Conservation (phyloP, 192 early-diverging fungal species). For the Linnemannia zychae region DNA sequence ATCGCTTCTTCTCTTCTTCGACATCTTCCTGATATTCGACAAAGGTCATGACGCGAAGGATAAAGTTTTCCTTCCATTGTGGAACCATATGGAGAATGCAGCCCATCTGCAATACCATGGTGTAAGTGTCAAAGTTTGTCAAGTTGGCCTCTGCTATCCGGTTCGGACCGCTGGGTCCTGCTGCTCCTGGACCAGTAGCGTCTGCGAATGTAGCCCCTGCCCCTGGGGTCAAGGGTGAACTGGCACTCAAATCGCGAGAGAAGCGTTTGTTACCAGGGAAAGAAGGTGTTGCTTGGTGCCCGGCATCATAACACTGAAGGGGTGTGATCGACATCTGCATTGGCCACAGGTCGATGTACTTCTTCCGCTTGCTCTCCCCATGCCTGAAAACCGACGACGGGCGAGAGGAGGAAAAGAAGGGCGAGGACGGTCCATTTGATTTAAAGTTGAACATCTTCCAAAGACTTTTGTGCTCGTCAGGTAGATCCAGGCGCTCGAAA, state of each 20-base stretch:
- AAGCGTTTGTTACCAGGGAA: conserved; percentile 14
- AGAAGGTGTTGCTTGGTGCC: not conserved
- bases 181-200: not conserved
- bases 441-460: conserved; percentile 22
- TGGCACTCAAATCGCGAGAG: conserved; percentile 21
- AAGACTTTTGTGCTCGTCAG: conserved; percentile 39
- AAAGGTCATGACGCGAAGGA: conserved; percentile 76
- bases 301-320: conserved; percentile 16
- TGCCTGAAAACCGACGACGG: conserved; percentile 22
- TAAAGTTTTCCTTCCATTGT: conserved; percentile 73
- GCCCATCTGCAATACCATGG: conserved; percentile 82
- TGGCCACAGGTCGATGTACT: conserved; percentile 82
- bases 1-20: conserved; percentile 68
- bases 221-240: not conserved
- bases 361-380: conserved; percentile 49
- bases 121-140: conserved; percentile 76
- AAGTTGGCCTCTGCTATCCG: conserved; percentile 53
- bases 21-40: conserved; percentile 75
- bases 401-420: conserved; percentile 24
- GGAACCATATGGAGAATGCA: conserved; percentile 80
- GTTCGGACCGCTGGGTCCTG: conserved; percentile 13
- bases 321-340: conserved; percentile 67
- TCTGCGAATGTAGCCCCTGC: conserved; percentile 16
- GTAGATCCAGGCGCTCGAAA: conserved; percentile 64
- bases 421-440: not conserved